Base-by-base conservation (phyloP, 495 filamentous ascomycete species). In the Aspergillus olivimuriae region DNA sequence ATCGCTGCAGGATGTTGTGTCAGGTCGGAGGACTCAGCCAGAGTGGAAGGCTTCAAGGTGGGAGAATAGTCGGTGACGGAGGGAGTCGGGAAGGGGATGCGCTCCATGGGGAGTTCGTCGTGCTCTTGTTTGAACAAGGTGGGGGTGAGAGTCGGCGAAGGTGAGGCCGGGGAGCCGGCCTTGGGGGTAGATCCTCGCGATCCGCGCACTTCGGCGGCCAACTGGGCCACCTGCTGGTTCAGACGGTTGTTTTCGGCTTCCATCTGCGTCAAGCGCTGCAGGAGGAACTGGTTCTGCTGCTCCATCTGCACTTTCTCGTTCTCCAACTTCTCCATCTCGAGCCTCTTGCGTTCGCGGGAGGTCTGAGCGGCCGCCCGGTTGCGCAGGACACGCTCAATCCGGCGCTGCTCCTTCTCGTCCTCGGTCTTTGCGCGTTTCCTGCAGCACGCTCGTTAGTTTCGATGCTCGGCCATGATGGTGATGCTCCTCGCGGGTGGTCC, bases 1-100 rank as follows among this genome's bases (percentile, higher is more conserved):
- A 95, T 82, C 89, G 77, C 91, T 75, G 92, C 92, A 95, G 92
- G 87, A 95, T 94, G 91, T 95, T 94, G 91, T 96, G 89, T 89
- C 92, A 77, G 68, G 75, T 92, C 87, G 78, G 84, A 73, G 72
- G 84, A 82, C 74, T 77, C 75, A 66, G 75, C 75, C 73, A 70
- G 69, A 66, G 65, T 65, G 56, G 72, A 67, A 51, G 71, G 71
- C 53, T 68, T 61, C 10, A 75, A 57, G 41, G 61, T 73, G 10
- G 69, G 69, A 5, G 73, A 77, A 59, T 71, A 72, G 39, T 71
- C 70, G 56, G 65, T 63, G 22, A 65, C 44, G 39, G 72, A 68
- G 16, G 72, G 68, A 34, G 73, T 73, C 1, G 74, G 66, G 57
- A 72, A 69, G 16, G 71, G 70, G 19, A 75, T 68, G 15, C 66